These are phyloP conservation scores for Hymenoscyphus scutula DNA, from an alignment of 2,329 filamentous ascomycete species.

Conservation along the genomic window DNA sequence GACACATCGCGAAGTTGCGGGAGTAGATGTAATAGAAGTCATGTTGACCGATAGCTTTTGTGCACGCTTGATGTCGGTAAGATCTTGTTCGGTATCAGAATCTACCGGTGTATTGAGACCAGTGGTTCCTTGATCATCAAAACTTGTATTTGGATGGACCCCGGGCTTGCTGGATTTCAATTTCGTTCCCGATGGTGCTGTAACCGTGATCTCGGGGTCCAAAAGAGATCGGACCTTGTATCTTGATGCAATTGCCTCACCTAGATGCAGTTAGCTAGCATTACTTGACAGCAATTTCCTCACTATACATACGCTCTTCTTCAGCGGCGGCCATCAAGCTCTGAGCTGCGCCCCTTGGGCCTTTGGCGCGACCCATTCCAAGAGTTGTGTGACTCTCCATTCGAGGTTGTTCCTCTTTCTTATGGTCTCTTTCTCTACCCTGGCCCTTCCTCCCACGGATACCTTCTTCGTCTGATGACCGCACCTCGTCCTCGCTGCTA, in stretches of 20 bases:
- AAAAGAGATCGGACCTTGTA: conserved; percentile 35
- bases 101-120: conserved; percentile 60
- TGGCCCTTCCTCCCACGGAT: conserved; percentile 57
- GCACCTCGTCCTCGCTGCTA: conserved; percentile 38
- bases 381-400: conserved; percentile 36
- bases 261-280: conserved; percentile 16
- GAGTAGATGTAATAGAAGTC: conserved; percentile 74
- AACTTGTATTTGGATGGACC: conserved; percentile 81
- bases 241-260: conserved; percentile 25
- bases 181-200: conserved; percentile 60
- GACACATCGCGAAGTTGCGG: conserved; percentile 76
- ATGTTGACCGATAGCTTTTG: conserved; percentile 80
- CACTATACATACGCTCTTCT: conserved; percentile 65
- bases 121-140: conserved; percentile 56
- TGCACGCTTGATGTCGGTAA: conserved; percentile 81
- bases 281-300: background rate
- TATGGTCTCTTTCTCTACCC: conserved; percentile 33
- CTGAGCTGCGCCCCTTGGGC: conserved; percentile 44
- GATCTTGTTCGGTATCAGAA: conserved; percentile 82
- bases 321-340: conserved; percentile 73
- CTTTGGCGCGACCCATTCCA: conserved; percentile 38
- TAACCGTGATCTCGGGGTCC: conserved; percentile 66
- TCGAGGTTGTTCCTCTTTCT: conserved; percentile 31
- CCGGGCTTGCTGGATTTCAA: conserved; percentile 53
- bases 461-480: conserved; percentile 64